Evolutionary conservation across 2,329 filamentous ascomycete species (phyloP), one percentile per base, ranked within the genome.

Genomic region (Venturiaceae sp.): DNA sequence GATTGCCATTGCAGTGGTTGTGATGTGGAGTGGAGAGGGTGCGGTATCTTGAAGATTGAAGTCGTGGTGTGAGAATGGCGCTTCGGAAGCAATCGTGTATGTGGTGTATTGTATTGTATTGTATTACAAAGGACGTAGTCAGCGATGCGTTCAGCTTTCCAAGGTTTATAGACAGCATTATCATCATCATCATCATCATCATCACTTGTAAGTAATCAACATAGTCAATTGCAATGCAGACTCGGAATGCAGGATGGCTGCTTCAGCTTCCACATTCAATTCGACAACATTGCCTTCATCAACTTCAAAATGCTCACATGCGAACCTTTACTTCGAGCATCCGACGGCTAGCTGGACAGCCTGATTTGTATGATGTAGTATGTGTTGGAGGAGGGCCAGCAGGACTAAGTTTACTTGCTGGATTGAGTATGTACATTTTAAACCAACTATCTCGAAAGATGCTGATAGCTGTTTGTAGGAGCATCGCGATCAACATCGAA

Each of bases 331-430:
- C 52, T 23, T 34, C 52, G 32, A 53, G 32, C 34, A 26, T n/a
- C 16, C 41, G n/a, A 13, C 21, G 44, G 16, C 39, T 47, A 26
- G 55, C 54, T n/a, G 44, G 39, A 5, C 26, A 41, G 55, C 83
- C 84, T 11, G 88, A 95, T 63, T 85, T 96, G 66, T 96, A 94
- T 76, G 91, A 96, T 81, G 87, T 96, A 33, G 90, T 96, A 62
- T 94, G 90, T 66, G 87, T 96, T 57, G 91, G 91, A 61, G 92
- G 91, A 62, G 91, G 92, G 5, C 91, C 92, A 26, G 91, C 91
- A 47, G 92, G 92, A 58, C 79, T 99, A 60, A 95, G 90, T 67
- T 65, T 79, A 47, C 67, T 75, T 26, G 67, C 71, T 36, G 74
- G 69, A 5, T 61, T 76, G 59, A 72, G 74, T 70, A 66, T 58